Conservation (phyloP, 2,329 filamentous ascomycete species). For the Aspergillus arachidicola region DNA sequence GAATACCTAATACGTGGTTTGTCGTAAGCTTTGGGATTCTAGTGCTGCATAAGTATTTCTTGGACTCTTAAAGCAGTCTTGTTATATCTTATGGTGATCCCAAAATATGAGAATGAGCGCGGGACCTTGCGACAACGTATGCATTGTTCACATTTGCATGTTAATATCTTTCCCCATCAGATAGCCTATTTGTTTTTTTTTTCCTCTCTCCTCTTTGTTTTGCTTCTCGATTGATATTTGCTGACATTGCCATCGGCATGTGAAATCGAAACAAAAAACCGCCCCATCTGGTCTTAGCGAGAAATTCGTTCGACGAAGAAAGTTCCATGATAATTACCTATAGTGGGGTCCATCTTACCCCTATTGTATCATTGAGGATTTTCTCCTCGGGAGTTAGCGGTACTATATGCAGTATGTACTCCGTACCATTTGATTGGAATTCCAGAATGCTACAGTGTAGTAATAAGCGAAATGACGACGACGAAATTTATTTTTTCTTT, state of each 20-base stretch:
- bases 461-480: slow-evolving; percentile 2
- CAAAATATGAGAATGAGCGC: background rate
- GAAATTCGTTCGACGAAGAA: slow-evolving; percentile 1
- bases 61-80: background rate
- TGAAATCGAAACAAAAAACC: background rate
- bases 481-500: background rate
- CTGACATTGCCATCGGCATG: background rate
- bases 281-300: slow-evolving; percentile 10
- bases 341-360: background rate
- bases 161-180: background rate
- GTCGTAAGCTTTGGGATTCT: slow-evolving; percentile 1
- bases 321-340: slow-evolving; percentile 6
- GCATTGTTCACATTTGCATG: background rate
- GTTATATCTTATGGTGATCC: background rate
- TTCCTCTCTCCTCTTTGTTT: background rate
- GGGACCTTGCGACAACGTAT: background rate
- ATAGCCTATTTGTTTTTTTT: background rate
- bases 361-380: background rate
- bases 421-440: slow-evolving; percentile 1
- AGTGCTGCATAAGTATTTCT: background rate
- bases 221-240: background rate
- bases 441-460: background rate
- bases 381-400: background rate
- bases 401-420: background rate
- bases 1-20: slow-evolving; percentile 16